These are phyloP conservation scores for Funneliformis geosporum DNA, from an alignment of 192 early-diverging fungal genomes.

Conservation along the genomic window DNA sequence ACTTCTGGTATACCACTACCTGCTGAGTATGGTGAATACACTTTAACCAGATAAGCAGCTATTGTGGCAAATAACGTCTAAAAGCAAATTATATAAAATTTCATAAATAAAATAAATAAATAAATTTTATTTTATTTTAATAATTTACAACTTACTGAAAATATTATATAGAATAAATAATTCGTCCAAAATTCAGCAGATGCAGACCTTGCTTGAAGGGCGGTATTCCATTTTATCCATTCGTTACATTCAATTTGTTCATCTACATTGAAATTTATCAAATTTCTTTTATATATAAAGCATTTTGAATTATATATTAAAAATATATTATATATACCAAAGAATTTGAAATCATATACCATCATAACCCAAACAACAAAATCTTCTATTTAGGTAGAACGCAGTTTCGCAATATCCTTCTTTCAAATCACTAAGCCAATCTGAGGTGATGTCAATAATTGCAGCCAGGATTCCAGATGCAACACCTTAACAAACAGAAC, in stretches of 20 bases:
- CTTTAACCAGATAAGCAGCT: slow-evolving; percentile 56
- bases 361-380: slow-evolving; percentile 77
- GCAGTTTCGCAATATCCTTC: slow-evolving; percentile 79
- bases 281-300: background rate
- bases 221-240: slow-evolving; percentile 47
- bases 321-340: background rate
- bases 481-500: slow-evolving; percentile 41
- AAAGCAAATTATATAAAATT: background rate
- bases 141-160: slow-evolving; percentile 35
- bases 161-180: slow-evolving; percentile 50
- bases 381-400: slow-evolving; percentile 72
- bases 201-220: slow-evolving; percentile 15
- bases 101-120: background rate
- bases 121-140: background rate
- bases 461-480: slow-evolving; percentile 65
- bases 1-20: slow-evolving; percentile 97
- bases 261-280: slow-evolving; percentile 13
- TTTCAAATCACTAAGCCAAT: slow-evolving; percentile 83
- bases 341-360: slow-evolving; percentile 36
- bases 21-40: slow-evolving; percentile 76
- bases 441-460: slow-evolving; percentile 72
- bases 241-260: slow-evolving; percentile 37
- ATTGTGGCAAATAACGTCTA: slow-evolving; percentile 40
- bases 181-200: slow-evolving; percentile 39
- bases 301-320: too few relatives aligned